Conservation (phyloP, 2,329 filamentous ascomycete species). For the Ceratocystis ficicola region DNA sequence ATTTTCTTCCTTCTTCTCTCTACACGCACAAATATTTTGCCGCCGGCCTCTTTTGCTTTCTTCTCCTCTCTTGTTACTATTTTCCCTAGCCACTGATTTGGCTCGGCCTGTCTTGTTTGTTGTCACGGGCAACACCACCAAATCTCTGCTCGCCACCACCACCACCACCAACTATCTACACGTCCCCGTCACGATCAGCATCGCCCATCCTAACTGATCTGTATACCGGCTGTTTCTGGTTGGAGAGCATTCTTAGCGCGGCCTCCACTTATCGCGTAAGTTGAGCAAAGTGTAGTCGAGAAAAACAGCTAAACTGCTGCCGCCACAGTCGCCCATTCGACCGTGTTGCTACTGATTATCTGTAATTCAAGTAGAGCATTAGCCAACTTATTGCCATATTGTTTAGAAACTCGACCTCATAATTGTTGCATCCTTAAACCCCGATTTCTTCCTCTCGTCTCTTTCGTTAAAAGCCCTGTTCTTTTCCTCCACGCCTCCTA, state of each 20-base stretch:
- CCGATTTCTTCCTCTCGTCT: neutral
- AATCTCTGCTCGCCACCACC: neutral
- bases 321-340: too few species aligned
- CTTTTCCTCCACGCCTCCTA: neutral
- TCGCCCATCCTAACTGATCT: neutral
- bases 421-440: neutral
- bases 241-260: too few species aligned
- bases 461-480: neutral
- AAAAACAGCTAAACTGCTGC: neutral
- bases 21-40: neutral
- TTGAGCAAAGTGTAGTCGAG: neutral
- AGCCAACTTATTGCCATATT: too few species aligned
- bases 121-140: constrained; percentile 9
- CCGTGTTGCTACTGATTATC: too few species aligned
- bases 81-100: constrained; percentile 2
- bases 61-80: neutral
- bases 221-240: too few species aligned
- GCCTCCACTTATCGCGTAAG: neutral
- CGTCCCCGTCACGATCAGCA: neutral
- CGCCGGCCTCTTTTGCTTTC: neutral
- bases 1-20: neutral
- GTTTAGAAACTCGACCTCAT: too few species aligned
- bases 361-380: too few species aligned
- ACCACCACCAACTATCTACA: neutral
- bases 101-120: constrained; percentile 7